These are phyloP conservation scores for Auriculariales sp. DNA, from an alignment of 768 basidiomycete species.

Conservation along the genomic window DNA sequence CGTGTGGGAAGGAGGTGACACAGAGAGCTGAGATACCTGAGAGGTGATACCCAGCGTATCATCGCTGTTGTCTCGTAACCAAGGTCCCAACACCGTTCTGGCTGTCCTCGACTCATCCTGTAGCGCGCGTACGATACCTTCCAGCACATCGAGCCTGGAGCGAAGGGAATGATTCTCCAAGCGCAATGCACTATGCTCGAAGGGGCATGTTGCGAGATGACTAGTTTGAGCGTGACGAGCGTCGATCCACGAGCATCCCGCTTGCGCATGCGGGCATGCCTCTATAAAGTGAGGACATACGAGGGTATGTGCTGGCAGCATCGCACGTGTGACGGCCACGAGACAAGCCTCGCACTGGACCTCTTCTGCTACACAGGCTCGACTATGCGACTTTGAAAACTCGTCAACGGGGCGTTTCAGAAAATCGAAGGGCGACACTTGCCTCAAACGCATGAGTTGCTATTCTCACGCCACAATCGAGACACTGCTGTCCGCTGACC, in stretches of 20 bases:
- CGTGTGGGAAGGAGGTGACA: neutral
- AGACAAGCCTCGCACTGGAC: constrained; percentile 28
- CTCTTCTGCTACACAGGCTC: constrained; percentile 22
- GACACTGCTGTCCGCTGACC: constrained; percentile 20
- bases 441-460: constrained; percentile 24
- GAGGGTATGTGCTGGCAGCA: constrained; percentile 19
- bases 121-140: constrained; percentile 35
- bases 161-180: constrained; percentile 55
- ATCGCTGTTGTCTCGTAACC: too few species aligned
- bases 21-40: neutral
- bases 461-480: constrained; percentile 21
- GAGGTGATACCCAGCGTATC: too few species aligned
- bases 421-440: constrained; percentile 9
- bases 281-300: constrained; percentile 25
- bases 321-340: constrained; percentile 20
- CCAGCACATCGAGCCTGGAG: constrained; percentile 41
- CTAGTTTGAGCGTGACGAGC: constrained; percentile 20
- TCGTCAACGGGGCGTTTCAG: constrained; percentile 4
- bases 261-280: constrained; percentile 28
- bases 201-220: constrained; percentile 35
- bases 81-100: constrained; percentile 49
- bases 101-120: constrained; percentile 42
- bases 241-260: constrained; percentile 45
- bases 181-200: constrained; percentile 39
- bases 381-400: constrained; percentile 21